Evolutionary conservation across 164 flowering plant species (phyloP).

Genomic region (Nymphaea thermarum): DNA sequence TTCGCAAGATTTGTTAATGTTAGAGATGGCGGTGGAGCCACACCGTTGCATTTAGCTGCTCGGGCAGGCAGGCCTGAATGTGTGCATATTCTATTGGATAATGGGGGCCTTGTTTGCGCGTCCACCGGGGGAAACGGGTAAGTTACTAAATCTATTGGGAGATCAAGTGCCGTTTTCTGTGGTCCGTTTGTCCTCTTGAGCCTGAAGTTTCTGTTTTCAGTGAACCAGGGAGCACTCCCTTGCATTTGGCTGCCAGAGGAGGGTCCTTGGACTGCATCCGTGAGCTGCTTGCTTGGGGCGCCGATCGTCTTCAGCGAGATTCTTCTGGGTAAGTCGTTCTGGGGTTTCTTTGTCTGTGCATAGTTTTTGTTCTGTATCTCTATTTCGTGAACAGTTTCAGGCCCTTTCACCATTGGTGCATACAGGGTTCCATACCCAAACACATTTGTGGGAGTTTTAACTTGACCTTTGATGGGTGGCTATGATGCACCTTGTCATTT

Average conservation of each 20-base stretch:
- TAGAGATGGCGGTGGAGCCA: constrained; percentile 86
- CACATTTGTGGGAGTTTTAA: not conserved
- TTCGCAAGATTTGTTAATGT: constrained; percentile 87
- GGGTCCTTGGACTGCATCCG: constrained; percentile 89
- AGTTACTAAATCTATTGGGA: constrained; percentile 1
- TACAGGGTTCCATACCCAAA: not conserved
- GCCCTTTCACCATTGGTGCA: not conserved
- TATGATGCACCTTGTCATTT: too few relatives aligned
- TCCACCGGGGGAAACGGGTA: constrained; percentile 88
- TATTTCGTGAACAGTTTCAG: not conserved
- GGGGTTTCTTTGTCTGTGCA: not conserved
- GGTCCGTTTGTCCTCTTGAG: not conserved
- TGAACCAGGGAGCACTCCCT: constrained; percentile 76
- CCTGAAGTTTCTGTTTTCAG: constrained; percentile 24
- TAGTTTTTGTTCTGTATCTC: not conserved
- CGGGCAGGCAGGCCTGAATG: constrained; percentile 76
- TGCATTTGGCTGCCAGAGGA: constrained; percentile 97
- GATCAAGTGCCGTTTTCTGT: not conserved
- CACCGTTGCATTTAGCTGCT: constrained; percentile 89
- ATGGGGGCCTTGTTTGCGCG: constrained; percentile 89
- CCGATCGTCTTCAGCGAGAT: constrained; percentile 90
- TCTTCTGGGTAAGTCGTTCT: constrained; percentile 51
- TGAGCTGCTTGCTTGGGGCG: constrained; percentile 90
- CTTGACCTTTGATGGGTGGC: too few relatives aligned
- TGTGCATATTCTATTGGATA: constrained; percentile 63